Percentiles rank a stretch among this genome's conserved stretches.
phyloP scores from a whole-genome alignment of 768 basidiomycete species.

The Trametopsis cervina region DNA sequence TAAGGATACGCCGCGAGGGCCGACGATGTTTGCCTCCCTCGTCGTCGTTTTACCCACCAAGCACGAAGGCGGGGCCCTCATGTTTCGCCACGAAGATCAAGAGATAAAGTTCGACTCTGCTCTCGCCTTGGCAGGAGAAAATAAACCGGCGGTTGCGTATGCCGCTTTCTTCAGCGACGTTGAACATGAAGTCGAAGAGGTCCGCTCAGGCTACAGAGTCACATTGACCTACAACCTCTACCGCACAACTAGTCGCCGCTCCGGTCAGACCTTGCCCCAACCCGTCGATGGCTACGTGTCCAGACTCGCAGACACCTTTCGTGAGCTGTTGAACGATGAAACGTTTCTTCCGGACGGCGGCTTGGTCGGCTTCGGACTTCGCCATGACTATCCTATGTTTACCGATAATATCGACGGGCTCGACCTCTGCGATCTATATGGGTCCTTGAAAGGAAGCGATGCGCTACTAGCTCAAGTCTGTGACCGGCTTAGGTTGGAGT shows the following conservation, averaged over 20 bases:
- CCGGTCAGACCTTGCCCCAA: background rate
- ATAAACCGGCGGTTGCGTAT: slow-evolving; percentile 23
- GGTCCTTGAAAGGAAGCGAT: slow-evolving; percentile 1
- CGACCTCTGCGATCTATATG: background rate
- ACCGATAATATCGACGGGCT: background rate
- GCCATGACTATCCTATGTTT: slow-evolving; percentile 27
- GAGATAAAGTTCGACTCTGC: background rate
- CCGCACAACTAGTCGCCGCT: background rate
- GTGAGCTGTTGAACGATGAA: slow-evolving; percentile 23
- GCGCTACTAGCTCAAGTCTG: background rate
- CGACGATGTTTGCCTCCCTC: slow-evolving; percentile 35
- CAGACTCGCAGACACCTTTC: slow-evolving; percentile 13
- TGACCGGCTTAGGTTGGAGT: background rate
- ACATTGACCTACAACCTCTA: slow-evolving; percentile 36
- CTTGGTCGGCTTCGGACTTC: slow-evolving; percentile 31
- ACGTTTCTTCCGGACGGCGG: slow-evolving; percentile 31
- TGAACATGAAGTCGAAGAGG: slow-evolving; percentile 34
- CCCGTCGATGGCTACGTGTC: background rate
- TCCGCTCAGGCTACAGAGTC: slow-evolving; percentile 32
- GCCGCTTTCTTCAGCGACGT: slow-evolving; percentile 35
- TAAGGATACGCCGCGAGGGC: slow-evolving; percentile 19
- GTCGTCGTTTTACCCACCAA: slow-evolving; percentile 37
- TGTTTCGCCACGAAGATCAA: slow-evolving; percentile 5
- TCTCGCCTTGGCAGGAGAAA: background rate
- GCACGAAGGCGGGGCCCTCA: slow-evolving; percentile 36